Evolutionary conservation across 768 basidiomycete genomes (phyloP).

Genomic region (Boletales sp.): DNA sequence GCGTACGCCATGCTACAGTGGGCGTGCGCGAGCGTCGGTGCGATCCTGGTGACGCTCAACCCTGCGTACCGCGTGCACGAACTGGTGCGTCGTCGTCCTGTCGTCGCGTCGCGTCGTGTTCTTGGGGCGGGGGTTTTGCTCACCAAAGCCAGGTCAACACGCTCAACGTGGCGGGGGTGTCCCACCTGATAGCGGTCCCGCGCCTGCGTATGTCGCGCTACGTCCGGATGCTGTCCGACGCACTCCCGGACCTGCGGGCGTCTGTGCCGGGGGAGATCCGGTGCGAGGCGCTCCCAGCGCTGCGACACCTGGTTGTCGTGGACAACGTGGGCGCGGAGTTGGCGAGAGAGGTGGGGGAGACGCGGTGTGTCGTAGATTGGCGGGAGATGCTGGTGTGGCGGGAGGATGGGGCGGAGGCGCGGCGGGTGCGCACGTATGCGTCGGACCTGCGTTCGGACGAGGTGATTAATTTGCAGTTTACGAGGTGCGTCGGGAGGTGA

Average conservation of each 20-base stretch:
- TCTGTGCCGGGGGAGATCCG: slow-evolving; percentile 54
- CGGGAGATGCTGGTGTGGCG: slow-evolving; percentile 69
- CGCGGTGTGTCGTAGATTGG: slow-evolving; percentile 63
- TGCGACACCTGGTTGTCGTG: slow-evolving; percentile 64
- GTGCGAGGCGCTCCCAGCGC: slow-evolving; percentile 53
- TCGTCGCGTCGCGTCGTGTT: no score
- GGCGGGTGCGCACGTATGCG: slow-evolving; percentile 40
- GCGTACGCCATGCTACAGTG: slow-evolving; percentile 80
- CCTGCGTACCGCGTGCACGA: slow-evolving; percentile 75
- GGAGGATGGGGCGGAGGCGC: slow-evolving; percentile 44
- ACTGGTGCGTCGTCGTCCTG: slow-evolving; percentile 47
- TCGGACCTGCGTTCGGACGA: slow-evolving; percentile 54
- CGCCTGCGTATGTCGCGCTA: slow-evolving; percentile 64
- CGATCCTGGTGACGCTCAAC: slow-evolving; percentile 78
- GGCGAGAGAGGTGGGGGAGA: slow-evolving; percentile 35
- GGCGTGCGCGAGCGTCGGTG: slow-evolving; percentile 85
- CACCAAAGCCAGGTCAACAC: slow-evolving; percentile 63
- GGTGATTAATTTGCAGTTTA: slow-evolving; percentile 81
- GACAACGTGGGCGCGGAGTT: slow-evolving; percentile 53
- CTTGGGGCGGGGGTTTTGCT: no score
- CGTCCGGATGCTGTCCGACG: slow-evolving; percentile 53
- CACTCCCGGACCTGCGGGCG: slow-evolving; percentile 51
- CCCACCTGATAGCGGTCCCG: slow-evolving; percentile 72
- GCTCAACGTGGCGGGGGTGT: slow-evolving; percentile 60
- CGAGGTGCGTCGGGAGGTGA: slow-evolving; percentile 47